Percentiles rank a stretch among this genome's conserved stretches.
phyloP scores from a whole-genome alignment of 2,329 filamentous ascomycete genomes.

The Fusarium goolgardi region DNA sequence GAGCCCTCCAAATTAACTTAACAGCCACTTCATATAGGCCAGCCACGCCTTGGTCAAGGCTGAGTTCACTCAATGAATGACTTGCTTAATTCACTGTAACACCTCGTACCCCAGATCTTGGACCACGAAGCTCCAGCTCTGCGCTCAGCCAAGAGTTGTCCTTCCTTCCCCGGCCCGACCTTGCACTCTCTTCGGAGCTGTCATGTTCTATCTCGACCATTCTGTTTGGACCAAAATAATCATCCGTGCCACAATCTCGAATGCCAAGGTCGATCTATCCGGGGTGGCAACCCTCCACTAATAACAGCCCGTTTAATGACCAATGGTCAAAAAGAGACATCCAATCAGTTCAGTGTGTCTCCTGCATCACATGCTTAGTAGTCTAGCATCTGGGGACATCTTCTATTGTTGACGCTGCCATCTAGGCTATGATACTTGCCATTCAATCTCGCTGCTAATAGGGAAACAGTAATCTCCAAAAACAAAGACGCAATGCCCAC shows the following conservation, averaged over 20 bases:
- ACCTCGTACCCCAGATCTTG: conserved; percentile 4
- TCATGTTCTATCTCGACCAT: not conserved
- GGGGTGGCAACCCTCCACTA: not conserved
- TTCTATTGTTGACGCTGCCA: not conserved
- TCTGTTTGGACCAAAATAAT: not conserved
- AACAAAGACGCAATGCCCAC: not conserved
- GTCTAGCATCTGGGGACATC: not conserved
- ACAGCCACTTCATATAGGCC: not conserved
- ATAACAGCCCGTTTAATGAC: not conserved
- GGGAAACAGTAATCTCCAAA: not conserved
- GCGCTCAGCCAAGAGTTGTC: conserved; percentile 8
- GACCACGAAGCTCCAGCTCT: not conserved
- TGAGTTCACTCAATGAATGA: not conserved
- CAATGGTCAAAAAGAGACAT: not conserved
- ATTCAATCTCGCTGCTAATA: not conserved
- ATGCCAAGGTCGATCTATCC: conserved; percentile 24
- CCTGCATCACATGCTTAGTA: not conserved
- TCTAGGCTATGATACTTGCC: not conserved
- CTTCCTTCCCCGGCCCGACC: conserved; percentile 8
- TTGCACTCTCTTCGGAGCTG: conserved; percentile 7
- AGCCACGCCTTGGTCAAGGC: conserved; percentile 6
- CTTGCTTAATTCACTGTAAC: conserved; percentile 2
- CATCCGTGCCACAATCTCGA: conserved; percentile 1
- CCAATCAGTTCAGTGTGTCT: not conserved
- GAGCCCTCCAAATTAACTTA: conserved; percentile 12